phyloP scores from a whole-genome alignment of 148 eudicot genomes.

The Rhododendron henanense region DNA sequence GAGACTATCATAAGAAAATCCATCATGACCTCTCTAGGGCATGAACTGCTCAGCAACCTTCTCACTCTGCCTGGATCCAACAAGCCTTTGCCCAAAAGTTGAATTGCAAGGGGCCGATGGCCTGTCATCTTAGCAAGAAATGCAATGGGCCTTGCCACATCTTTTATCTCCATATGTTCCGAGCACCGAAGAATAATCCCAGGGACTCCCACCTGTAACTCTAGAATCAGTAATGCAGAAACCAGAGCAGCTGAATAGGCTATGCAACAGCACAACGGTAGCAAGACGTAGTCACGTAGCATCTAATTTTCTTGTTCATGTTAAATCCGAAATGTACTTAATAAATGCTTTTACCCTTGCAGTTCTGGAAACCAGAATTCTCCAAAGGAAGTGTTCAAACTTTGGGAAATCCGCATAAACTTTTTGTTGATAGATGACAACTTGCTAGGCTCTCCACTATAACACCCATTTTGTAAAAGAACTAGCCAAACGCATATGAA shows the following conservation, averaged over 20 bases:
- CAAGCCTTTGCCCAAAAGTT: slow-evolving; percentile 77
- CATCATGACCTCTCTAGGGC: slow-evolving; percentile 75
- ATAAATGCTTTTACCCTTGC: slow-evolving; percentile 1
- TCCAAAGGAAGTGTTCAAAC: background rate
- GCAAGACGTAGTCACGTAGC: background rate
- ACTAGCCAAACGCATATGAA: background rate
- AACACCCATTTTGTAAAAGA: background rate
- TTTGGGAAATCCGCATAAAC: background rate
- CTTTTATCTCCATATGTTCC: slow-evolving; percentile 74
- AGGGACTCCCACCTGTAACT: slow-evolving; percentile 70
- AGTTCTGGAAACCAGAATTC: background rate
- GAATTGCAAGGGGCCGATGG: slow-evolving; percentile 64
- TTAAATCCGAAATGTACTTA: background rate
- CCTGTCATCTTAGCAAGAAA: slow-evolving; percentile 79
- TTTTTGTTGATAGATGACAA: background rate
- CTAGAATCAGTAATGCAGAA: slow-evolving; percentile 6
- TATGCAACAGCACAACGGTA: background rate
- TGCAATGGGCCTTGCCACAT: slow-evolving; percentile 73
- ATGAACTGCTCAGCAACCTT: slow-evolving; percentile 57
- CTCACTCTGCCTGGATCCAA: slow-evolving; percentile 68
- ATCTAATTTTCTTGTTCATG: background rate
- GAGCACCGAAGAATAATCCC: slow-evolving; percentile 61
- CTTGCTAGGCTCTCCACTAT: background rate
- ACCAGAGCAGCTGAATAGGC: background rate
- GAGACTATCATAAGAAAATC: slow-evolving; percentile 88